Base-by-base conservation (phyloP, 2,329 filamentous ascomycete genomes). In the Fusarium xylarioides region DNA sequence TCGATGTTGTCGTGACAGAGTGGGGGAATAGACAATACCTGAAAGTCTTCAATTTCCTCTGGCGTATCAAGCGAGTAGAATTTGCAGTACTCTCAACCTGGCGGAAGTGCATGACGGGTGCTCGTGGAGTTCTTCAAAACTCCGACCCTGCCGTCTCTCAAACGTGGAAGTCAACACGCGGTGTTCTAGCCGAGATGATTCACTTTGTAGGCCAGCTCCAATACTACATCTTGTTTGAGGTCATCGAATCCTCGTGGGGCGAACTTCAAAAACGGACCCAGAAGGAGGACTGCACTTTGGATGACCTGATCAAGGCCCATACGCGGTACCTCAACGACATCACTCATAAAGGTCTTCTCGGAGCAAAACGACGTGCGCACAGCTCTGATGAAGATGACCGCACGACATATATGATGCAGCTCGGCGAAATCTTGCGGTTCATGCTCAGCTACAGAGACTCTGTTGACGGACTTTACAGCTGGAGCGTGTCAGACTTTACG, bases 11-110 rank as follows among this genome's bases (percentile, higher is more conserved):
- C 53, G 95, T 99, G 43, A 98, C 95, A 1, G 94, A 97, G 46
- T 98, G 95, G 90, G 95, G 95, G 50, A 95, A 93, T 74, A 93
- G 95, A 28, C 95, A 99, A 80, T 99, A 99, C 80, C 91, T 99
- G 76, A 98, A 98, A 80, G 94, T 99, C 15, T 99, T 99, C 88
- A 99, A 99, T 83, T 98, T 99, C 79, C 88, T 99, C 7, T 99
- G 96, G 95, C 92, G 96, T 71, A 94, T 99, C 79, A 99, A 99
- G 84, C 92, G 96, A 34, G 96, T 99, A 57, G 96, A 99, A 79
- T 99, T 98, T 79, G 95, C 94, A 0, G 89, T 99, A 3, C 90
- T 92, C 10, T 94, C 93, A 18, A 96, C 94, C 44, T 99, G 96
- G 95, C 91, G 96, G 64, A 93, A 95, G 74, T 97, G 93, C 82